Conservation (phyloP, 75 land plant species). For the Gnetum montanum region DNA sequence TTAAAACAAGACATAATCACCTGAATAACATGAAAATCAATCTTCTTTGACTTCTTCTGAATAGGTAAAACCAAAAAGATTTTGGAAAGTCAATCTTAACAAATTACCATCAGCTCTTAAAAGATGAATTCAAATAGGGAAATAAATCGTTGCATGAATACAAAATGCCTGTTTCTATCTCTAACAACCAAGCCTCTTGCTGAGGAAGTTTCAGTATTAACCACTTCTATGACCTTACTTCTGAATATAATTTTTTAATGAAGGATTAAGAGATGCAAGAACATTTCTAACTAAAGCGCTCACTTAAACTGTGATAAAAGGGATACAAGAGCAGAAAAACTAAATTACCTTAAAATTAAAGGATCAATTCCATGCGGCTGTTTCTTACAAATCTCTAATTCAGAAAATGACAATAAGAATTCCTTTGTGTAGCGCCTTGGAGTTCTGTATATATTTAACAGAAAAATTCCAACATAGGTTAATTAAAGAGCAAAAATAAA, state of each 20-base stretch:
- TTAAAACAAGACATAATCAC: neutral
- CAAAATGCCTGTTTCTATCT: conserved; percentile 1
- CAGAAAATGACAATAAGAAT: conserved; percentile 57
- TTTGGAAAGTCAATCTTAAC: no score
- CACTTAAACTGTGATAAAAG: neutral
- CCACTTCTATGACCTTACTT: neutral
- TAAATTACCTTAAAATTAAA: conserved; percentile 47
- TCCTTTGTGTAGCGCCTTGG: conserved; percentile 47
- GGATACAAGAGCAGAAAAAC: neutral
- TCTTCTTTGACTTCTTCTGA: no score
- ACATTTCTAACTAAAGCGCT: neutral
- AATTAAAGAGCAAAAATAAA: neutral
- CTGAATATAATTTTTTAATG: neutral
- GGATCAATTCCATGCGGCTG: conserved; percentile 57
- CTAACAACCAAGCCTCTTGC: conserved; percentile 9
- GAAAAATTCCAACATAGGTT: neutral
- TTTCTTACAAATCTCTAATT: conserved; percentile 52
- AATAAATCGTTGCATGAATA: neutral
- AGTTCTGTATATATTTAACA: conserved; percentile 17
- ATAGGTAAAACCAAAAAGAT: no score
- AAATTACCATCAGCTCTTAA: no score
- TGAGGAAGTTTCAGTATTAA: conserved; percentile 4
- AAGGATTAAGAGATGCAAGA: neutral
- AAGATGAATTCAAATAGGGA: neutral
- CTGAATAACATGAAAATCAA: neutral